Evolutionary conservation across 805 yeast species (phyloP).

Genomic region (Nakazawaea wyomingensis): DNA sequence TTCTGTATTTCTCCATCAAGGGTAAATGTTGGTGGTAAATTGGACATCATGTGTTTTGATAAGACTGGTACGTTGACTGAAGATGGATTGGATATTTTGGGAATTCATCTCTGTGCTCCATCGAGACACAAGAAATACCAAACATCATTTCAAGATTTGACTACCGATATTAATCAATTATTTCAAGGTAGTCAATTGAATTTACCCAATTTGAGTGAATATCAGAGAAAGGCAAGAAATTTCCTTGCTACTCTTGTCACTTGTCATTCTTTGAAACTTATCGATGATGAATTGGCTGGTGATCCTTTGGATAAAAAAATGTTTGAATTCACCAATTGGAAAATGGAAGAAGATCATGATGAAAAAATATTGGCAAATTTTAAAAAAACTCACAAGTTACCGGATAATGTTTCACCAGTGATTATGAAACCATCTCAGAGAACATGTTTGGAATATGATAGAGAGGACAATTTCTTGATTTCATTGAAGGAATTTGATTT

Average conservation of each 20-base stretch:
- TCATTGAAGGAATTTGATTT: constrained; percentile 67
- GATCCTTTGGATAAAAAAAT: constrained; percentile 92
- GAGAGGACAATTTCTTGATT: constrained; percentile 27
- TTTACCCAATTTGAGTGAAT: constrained; percentile 15
- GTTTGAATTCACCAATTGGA: constrained; percentile 87
- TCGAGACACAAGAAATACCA: constrained; percentile 22
- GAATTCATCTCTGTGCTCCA: constrained; percentile 35
- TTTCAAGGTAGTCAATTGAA: constrained; percentile 33
- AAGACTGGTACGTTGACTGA: constrained; percentile 97
- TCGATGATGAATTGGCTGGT: constrained; percentile 80
- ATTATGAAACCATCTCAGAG: constrained; percentile 38
- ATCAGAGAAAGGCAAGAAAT: constrained; percentile 25
- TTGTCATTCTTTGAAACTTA: constrained; percentile 81
- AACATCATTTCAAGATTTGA: constrained; percentile 24
- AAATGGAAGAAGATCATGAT: constrained; percentile 60
- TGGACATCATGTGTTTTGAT: constrained; percentile 89
- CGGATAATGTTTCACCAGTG: constrained; percentile 39
- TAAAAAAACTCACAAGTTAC: constrained; percentile 25
- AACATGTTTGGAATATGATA: constrained; percentile 17
- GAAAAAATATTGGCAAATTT: constrained; percentile 25
- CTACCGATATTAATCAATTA: constrained; percentile 35
- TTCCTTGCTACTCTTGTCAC: constrained; percentile 51
- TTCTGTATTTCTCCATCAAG: constrained; percentile 93
- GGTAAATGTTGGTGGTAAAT: constrained; percentile 92
- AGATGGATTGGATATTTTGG: constrained; percentile 87